Evolutionary conservation across 2,329 filamentous ascomycete species (phyloP).

Genomic region (Stemphylium beticola): DNA sequence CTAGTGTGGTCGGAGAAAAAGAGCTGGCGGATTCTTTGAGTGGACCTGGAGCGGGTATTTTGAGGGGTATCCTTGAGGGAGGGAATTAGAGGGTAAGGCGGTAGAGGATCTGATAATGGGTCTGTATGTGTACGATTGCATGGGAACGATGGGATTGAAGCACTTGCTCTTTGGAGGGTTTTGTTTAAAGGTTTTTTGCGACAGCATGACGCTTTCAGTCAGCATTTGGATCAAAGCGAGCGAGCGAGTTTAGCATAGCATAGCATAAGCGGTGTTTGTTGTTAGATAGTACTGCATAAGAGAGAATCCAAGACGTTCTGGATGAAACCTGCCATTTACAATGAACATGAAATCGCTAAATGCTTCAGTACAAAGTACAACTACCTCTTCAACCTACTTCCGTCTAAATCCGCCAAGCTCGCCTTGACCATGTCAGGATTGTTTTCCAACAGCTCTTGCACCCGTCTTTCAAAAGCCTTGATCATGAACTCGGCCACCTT

Average conservation of each 20-base stretch:
- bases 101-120: background rate
- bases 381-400: slow-evolving; percentile 29
- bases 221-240: too few species aligned
- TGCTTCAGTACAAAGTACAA: too few species aligned
- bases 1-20: slow-evolving; percentile 78
- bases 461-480: slow-evolving; percentile 86
- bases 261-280: too few species aligned
- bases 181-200: too few species aligned
- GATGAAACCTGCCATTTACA: too few species aligned
- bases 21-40: slow-evolving; percentile 75
- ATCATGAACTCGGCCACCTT: slow-evolving; percentile 90
- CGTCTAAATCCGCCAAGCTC: slow-evolving; percentile 34
- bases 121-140: background rate
- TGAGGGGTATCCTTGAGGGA: slow-evolving; percentile 43
- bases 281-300: too few species aligned
- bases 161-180: too few species aligned
- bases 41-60: slow-evolving; percentile 54
- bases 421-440: slow-evolving; percentile 31
- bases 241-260: too few species aligned
- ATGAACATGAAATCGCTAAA: too few species aligned
- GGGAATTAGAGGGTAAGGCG: slow-evolving; percentile 13
- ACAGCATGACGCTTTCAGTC: too few species aligned
- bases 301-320: too few species aligned
- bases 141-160: too few species aligned
- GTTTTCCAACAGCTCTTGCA: slow-evolving; percentile 60